Conservation (phyloP, 208 protist genomes). For the Leptomonas seymouri region DNA sequence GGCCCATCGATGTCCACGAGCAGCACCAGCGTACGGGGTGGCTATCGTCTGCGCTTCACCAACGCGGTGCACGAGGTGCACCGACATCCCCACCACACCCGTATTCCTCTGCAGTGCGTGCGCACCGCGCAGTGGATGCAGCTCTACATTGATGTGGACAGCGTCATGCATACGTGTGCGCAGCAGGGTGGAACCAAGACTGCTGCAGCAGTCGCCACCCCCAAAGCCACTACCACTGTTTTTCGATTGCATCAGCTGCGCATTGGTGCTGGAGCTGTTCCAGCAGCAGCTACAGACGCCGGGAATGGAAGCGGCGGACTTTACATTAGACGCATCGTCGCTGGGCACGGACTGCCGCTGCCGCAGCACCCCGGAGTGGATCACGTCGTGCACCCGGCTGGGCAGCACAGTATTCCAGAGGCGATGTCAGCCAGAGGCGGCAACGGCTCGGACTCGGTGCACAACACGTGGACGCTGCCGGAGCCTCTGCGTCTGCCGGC, state of each 20-base stretch:
- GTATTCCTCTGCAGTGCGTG: conserved; percentile 59
- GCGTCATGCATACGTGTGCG: conserved; percentile 37
- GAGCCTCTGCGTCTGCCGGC: conserved; percentile 44
- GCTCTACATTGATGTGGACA: conserved; percentile 61
- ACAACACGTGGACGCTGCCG: conserved; percentile 19
- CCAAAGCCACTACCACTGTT: too few species aligned
- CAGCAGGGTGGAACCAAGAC: conserved; percentile 7
- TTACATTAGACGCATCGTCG: conserved; percentile 70
- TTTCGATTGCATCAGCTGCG: conserved; percentile 38
- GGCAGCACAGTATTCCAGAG: not conserved
- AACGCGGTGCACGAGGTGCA: conserved; percentile 37
- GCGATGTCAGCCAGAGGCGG: not conserved
- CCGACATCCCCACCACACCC: conserved; percentile 58
- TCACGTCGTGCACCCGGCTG: conserved; percentile 12
- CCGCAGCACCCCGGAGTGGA: conserved; percentile 22
- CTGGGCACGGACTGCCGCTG: conserved; percentile 43
- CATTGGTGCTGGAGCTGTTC: conserved; percentile 17
- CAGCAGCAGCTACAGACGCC: not conserved
- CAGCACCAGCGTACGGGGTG: conserved; percentile 9
- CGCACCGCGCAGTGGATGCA: conserved; percentile 61
- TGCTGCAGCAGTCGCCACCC: not conserved
- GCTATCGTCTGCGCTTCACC: conserved; percentile 49
- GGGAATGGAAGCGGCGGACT: conserved; percentile 23
- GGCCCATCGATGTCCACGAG: not conserved
- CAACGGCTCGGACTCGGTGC: not conserved